These are phyloP conservation scores for Cryptococcus wingfieldii DNA, from an alignment of 1,284 basidiomycete genomes.

Conservation along the genomic window DNA sequence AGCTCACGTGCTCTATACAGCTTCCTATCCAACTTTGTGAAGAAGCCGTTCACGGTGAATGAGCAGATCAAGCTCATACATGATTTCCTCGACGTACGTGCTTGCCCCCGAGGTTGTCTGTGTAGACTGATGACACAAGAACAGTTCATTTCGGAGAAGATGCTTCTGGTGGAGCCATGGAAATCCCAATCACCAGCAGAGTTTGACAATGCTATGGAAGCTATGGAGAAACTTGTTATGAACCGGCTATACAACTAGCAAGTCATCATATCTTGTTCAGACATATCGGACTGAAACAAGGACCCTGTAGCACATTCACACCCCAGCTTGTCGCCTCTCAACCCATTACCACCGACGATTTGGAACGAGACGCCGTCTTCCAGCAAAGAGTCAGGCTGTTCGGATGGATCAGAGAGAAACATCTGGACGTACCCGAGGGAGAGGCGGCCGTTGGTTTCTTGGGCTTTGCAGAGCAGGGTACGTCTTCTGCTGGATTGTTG, in stretches of 20 bases:
- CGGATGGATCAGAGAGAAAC: conserved; percentile 80
- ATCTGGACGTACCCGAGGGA: conserved; percentile 68
- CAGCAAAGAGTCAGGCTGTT: conserved; percentile 88
- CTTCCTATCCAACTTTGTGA: conserved; percentile 85
- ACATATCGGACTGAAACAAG: not conserved
- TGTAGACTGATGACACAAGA: conserved; percentile 1
- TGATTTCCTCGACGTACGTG: conserved; percentile 76
- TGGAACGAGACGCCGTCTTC: conserved; percentile 88
- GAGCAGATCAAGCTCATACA: conserved; percentile 92
- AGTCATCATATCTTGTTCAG: conserved; percentile 33
- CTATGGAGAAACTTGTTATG: conserved; percentile 99
- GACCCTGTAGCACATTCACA: conserved; percentile 69
- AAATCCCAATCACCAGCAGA: conserved; percentile 68
- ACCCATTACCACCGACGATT: conserved; percentile 86
- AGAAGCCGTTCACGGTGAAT: conserved; percentile 77
- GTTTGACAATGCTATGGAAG: conserved; percentile 95
- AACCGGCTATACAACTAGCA: conserved; percentile 92
- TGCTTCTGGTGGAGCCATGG: conserved; percentile 80
- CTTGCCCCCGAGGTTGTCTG: not conserved
- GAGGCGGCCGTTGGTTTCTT: conserved; percentile 68
- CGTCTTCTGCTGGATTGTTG: conserved; percentile 28
- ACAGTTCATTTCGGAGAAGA: conserved; percentile 80
- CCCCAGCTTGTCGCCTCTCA: conserved; percentile 66
- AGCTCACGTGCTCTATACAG: conserved; percentile 47
- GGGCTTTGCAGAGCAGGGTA: conserved; percentile 87